phyloP scores from a whole-genome alignment of 805 yeast species.

The Maudiozyma turicensis region DNA sequence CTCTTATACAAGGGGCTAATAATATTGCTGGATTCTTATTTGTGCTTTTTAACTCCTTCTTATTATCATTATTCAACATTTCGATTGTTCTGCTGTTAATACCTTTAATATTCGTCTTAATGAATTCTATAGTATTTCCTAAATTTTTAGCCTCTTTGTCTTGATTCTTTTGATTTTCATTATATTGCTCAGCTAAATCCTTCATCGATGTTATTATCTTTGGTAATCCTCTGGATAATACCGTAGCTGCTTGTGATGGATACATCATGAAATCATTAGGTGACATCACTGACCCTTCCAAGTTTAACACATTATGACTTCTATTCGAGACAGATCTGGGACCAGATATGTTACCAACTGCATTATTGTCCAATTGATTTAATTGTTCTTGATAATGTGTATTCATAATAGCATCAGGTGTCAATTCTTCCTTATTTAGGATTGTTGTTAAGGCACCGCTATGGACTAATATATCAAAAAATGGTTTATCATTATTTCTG shows the following conservation, averaged over 20 bases:
- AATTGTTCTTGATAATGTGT: constrained; percentile 29
- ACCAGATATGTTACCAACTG: background rate
- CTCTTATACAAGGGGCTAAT: constrained; percentile 7
- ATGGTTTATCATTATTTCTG: constrained; percentile 52
- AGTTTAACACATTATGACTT: constrained; percentile 38
- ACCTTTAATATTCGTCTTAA: constrained; percentile 15
- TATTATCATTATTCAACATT: constrained; percentile 55
- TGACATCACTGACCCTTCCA: constrained; percentile 19
- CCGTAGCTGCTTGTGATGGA: constrained; percentile 28
- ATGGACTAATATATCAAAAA: constrained; percentile 20
- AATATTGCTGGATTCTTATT: constrained; percentile 34
- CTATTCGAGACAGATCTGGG: constrained; percentile 26
- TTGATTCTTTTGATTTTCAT: constrained; percentile 41
- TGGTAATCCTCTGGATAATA: constrained; percentile 22
- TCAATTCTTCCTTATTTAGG: constrained; percentile 33
- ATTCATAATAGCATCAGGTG: constrained; percentile 24
- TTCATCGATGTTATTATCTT: constrained; percentile 21
- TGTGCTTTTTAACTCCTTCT: constrained; percentile 37
- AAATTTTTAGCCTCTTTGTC: constrained; percentile 32
- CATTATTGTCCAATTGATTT: constrained; percentile 1
- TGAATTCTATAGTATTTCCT: constrained; percentile 18
- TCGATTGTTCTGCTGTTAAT: constrained; percentile 22
- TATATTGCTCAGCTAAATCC: constrained; percentile 43
- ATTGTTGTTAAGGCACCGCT: constrained; percentile 34
- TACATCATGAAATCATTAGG: constrained; percentile 19